These are phyloP conservation scores for Exophiala alcalophila DNA, from an alignment of 2,329 filamentous ascomycete species.

Conservation along the genomic window DNA sequence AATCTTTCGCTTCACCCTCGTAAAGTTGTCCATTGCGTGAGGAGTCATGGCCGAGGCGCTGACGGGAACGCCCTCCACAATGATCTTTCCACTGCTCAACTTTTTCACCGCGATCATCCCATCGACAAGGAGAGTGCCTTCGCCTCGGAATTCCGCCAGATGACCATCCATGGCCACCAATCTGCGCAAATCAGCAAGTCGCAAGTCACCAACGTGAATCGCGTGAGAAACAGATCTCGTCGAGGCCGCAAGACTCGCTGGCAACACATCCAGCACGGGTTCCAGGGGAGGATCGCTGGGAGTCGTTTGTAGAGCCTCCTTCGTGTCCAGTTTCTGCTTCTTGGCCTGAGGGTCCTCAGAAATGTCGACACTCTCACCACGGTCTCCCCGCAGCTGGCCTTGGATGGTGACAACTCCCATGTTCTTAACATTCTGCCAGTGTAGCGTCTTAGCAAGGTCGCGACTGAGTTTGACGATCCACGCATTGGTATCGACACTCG, in stretches of 20 bases:
- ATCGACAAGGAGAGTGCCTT: slow-evolving; percentile 87
- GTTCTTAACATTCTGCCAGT: slow-evolving; percentile 91
- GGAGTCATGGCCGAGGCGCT: slow-evolving; percentile 44
- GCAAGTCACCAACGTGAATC: slow-evolving; percentile 88
- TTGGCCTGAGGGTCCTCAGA: slow-evolving; percentile 46
- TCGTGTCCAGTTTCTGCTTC: slow-evolving; percentile 52
- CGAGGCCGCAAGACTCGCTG: slow-evolving; percentile 63
- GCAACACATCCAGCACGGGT: slow-evolving; percentile 60
- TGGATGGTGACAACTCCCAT: slow-evolving; percentile 91
- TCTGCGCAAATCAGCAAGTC: slow-evolving; percentile 81
- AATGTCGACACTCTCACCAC: slow-evolving; percentile 41
- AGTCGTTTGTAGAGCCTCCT: slow-evolving; percentile 35
- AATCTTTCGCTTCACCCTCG: slow-evolving; percentile 83
- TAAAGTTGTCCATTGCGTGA: slow-evolving; percentile 66
- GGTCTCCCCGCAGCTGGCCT: slow-evolving; percentile 60
- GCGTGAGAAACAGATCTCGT: slow-evolving; percentile 77
- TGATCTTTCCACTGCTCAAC: slow-evolving; percentile 78
- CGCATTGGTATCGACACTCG: slow-evolving; percentile 94
- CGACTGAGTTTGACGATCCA: slow-evolving; percentile 93
- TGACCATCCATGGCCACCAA: slow-evolving; percentile 80
- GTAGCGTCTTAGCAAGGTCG: slow-evolving; percentile 76
- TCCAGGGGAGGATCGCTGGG: slow-evolving; percentile 13
- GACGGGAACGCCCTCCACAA: slow-evolving; percentile 74
- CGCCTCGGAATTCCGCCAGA: slow-evolving; percentile 86
- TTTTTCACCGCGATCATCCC: slow-evolving; percentile 85